Conservation (phyloP, 371 early-diverging fungal species). For the Dichotomocladium elegans region DNA sequence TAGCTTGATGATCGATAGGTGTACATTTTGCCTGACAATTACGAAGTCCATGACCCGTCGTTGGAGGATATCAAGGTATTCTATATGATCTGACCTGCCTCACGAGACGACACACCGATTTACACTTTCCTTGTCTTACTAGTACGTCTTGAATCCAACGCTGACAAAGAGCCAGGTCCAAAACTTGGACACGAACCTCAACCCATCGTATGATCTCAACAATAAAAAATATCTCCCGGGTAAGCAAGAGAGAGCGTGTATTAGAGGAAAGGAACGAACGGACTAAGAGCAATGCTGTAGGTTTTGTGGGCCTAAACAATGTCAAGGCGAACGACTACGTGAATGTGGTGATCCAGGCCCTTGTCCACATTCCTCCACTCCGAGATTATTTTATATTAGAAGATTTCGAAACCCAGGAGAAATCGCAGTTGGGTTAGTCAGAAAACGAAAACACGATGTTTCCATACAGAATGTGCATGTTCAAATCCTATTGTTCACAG, state of each 20-base stretch:
- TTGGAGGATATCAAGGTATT: conserved; percentile 89
- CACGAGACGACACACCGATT: no score
- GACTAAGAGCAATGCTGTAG: conserved; percentile 22
- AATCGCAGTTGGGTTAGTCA: conserved; percentile 51
- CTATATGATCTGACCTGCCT: not conserved
- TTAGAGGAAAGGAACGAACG: not conserved
- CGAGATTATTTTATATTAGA: conserved; percentile 81
- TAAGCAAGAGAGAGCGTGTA: conserved; percentile 15
- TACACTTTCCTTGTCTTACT: not conserved
- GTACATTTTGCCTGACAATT: conserved; percentile 92
- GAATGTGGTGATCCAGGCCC: conserved; percentile 89
- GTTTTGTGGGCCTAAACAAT: conserved; percentile 94
- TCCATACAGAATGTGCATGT: not conserved
- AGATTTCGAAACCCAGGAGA: conserved; percentile 51
- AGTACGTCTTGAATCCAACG: conserved; percentile 84
- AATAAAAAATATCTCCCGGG: conserved; percentile 86
- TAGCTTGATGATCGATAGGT: no score
- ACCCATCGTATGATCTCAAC: conserved; percentile 77
- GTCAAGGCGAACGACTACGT: conserved; percentile 96
- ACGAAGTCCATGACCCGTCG: conserved; percentile 86
- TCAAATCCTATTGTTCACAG: conserved; percentile 24
- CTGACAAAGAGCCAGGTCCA: conserved; percentile 72
- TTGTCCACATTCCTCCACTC: conserved; percentile 86
- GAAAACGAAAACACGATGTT: not conserved
- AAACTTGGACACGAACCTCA: conserved; percentile 58